Percentiles rank a stretch among this genome's conserved stretches.
phyloP scores from a whole-genome alignment of 2,329 filamentous ascomycete species.

The Colletotrichum salicis region DNA sequence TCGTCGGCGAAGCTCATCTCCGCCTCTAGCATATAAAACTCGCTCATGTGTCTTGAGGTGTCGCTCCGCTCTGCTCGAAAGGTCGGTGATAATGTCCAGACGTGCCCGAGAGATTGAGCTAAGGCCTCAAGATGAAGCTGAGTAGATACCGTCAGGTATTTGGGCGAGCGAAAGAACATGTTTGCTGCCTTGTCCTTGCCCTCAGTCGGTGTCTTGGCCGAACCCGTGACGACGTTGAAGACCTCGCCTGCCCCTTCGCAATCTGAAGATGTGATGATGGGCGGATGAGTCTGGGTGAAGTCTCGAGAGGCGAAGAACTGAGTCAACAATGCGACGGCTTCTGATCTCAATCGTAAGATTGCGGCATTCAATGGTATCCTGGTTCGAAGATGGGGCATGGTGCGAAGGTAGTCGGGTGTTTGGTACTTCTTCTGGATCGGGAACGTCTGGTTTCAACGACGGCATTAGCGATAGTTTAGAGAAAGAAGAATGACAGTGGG shows the following conservation, averaged over 20 bases:
- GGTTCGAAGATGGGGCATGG: constrained; percentile 85
- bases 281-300: constrained; percentile 88
- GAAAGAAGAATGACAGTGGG: constrained; percentile 36
- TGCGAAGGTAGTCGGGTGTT: constrained; percentile 86
- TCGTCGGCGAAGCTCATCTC: constrained; percentile 83
- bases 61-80: constrained; percentile 95
- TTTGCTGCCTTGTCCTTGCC: constrained; percentile 52
- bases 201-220: constrained; percentile 39
- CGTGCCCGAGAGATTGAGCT: constrained; percentile 85
- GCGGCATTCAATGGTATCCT: constrained; percentile 84
- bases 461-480: constrained; percentile 12
- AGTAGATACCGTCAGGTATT: constrained; percentile 94
- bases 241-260: constrained; percentile 97
- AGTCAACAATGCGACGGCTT: constrained; percentile 77
- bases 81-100: constrained; percentile 93
- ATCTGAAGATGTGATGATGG: constrained; percentile 94
- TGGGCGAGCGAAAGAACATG: constrained; percentile 84
- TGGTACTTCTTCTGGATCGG: constrained; percentile 98
- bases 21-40: constrained; percentile 98
- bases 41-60: constrained; percentile 91
- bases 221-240: constrained; percentile 73
- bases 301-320: constrained; percentile 78
- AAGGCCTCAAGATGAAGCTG: constrained; percentile 95
- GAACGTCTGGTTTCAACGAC: constrained; percentile 70
- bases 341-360: constrained; percentile 84